These are phyloP conservation scores for Ophiosphaerella herpotricha DNA, from an alignment of 2,329 filamentous ascomycete species.

Conservation along the genomic window DNA sequence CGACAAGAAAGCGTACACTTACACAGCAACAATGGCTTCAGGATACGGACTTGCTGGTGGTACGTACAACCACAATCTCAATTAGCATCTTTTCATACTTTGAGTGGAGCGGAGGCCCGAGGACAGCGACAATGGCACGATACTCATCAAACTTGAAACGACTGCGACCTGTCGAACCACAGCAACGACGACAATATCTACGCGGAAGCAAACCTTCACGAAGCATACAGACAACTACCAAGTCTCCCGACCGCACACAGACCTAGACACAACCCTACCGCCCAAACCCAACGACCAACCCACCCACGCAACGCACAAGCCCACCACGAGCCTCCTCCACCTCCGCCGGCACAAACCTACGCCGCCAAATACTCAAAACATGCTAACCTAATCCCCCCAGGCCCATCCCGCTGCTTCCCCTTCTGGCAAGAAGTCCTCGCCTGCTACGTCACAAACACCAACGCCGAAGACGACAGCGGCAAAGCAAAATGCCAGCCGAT, in stretches of 20 bases:
- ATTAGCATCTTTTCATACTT: constrained; percentile 2
- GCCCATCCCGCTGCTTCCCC: constrained; percentile 85
- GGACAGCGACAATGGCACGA: constrained; percentile 24
- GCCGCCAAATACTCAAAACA: not conserved
- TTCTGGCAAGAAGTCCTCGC: constrained; percentile 99
- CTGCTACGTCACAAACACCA: constrained; percentile 95
- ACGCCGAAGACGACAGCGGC: constrained; percentile 74
- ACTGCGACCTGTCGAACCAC: constrained; percentile 4
- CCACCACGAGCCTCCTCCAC: not conserved
- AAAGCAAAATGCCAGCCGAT: constrained; percentile 85
- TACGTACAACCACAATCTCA: constrained; percentile 51
- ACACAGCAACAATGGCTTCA: constrained; percentile 68
- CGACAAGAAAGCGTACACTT: constrained; percentile 28
- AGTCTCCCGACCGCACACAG: not conserved
- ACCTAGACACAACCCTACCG: not conserved
- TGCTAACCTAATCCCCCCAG: constrained; percentile 44
- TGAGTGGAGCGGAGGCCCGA: constrained; percentile 10
- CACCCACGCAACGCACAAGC: not conserved
- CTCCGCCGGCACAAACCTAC: not conserved
- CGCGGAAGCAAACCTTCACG: not conserved
- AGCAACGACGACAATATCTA: not conserved
- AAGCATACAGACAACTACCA: not conserved
- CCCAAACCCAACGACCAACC: not conserved
- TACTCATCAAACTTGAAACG: constrained; percentile 11
- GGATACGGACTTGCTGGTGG: constrained; percentile 82